Evolutionary conservation across 108 stramenopile genomes (phyloP).

Genomic region (Nitzschia sp.): DNA sequence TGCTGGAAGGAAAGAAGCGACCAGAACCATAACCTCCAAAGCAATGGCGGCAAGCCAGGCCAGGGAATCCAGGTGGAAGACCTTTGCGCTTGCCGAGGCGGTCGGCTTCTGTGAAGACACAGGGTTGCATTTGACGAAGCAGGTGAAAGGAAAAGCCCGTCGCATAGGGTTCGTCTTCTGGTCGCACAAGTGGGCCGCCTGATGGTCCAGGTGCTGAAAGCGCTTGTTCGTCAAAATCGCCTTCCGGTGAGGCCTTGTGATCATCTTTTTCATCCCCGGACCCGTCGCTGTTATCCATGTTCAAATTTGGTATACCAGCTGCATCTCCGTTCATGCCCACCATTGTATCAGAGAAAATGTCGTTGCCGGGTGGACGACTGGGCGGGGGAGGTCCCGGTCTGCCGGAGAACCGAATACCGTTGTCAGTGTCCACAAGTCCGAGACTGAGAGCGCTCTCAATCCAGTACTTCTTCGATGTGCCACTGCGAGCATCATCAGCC

Average conservation of each 20-base stretch:
- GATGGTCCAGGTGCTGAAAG: background rate
- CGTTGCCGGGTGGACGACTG: background rate
- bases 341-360: background rate
- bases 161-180: slow-evolving; percentile 69
- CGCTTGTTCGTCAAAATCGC: background rate
- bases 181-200: slow-evolving; percentile 52
- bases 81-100: slow-evolving; percentile 79
- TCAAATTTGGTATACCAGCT: background rate
- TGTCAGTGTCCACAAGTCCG: slow-evolving; percentile 76
- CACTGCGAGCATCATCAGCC: slow-evolving; percentile 72
- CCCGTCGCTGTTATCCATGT: background rate
- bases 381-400: slow-evolving; percentile 34
- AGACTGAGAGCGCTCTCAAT: slow-evolving; percentile 61
- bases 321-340: background rate
- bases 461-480: slow-evolving; percentile 88
- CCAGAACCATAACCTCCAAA: slow-evolving; percentile 80
- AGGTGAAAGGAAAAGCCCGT: slow-evolving; percentile 78
- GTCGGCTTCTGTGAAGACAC: slow-evolving; percentile 82
- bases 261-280: background rate
- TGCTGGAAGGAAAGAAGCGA: slow-evolving; percentile 81
- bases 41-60: slow-evolving; percentile 83
- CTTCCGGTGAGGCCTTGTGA: background rate
- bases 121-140: slow-evolving; percentile 78
- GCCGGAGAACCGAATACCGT: slow-evolving; percentile 71
- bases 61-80: slow-evolving; percentile 72